Evolutionary conservation across 768 basidiomycete species (phyloP).

Genomic region (Suillus brevipes): DNA sequence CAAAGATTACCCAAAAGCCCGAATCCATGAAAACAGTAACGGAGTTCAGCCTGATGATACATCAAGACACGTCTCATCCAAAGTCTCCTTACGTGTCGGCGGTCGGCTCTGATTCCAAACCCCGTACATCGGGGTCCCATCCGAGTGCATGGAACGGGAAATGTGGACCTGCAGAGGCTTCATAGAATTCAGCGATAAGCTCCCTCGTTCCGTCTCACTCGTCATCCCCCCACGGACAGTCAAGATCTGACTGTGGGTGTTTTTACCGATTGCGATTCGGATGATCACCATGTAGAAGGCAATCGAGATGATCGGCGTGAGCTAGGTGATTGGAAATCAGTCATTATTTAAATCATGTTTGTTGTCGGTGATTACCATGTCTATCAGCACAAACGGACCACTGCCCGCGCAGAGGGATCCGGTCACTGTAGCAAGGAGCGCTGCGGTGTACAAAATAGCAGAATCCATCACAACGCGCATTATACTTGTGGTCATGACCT

Average conservation of each 20-base stretch:
- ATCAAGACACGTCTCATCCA: not conserved
- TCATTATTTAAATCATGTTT: not conserved
- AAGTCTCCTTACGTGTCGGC: not conserved
- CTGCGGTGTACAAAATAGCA: conserved; percentile 29
- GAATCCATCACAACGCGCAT: conserved; percentile 26
- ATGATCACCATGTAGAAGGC: not conserved
- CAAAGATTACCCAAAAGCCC: not conserved
- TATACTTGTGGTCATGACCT: conserved; percentile 13
- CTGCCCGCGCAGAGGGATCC: conserved; percentile 31
- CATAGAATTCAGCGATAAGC: not conserved
- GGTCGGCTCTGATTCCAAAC: not conserved
- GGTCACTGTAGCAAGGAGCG: conserved; percentile 32
- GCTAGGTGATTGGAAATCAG: not conserved
- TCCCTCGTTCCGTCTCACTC: not conserved
- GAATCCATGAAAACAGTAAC: not conserved
- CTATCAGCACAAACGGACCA: conserved; percentile 29
- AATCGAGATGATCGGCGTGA: not conserved
- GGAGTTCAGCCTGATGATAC: not conserved
- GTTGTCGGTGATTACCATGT: not conserved
- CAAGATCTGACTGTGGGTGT: not conserved
- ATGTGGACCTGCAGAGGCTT: conserved; percentile 9
- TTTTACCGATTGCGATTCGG: conserved; percentile 5
- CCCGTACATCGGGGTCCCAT: not conserved
- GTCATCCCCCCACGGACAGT: not conserved
- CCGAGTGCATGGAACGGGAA: not conserved